Conservation (phyloP, 2,329 filamentous ascomycete genomes). For the Curvularia lunata region DNA sequence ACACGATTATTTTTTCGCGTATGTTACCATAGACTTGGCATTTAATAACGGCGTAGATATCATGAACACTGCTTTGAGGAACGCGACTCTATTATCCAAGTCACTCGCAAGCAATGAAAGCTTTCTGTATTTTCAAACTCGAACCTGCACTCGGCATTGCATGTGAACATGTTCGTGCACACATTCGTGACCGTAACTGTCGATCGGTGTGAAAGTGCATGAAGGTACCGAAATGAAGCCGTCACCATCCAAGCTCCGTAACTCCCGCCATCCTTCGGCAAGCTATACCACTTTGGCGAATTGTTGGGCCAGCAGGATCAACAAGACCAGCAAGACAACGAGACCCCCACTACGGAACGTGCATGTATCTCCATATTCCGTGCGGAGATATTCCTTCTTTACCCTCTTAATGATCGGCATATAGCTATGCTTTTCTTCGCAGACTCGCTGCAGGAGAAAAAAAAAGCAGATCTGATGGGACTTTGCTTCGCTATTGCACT, state of each 20-base stretch:
- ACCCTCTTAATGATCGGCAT: not conserved
- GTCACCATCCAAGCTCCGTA: not conserved
- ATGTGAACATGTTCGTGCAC: not conserved
- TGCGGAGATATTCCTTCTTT: not conserved
- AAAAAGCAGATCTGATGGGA: not conserved
- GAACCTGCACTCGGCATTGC: not conserved
- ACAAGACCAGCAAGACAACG: not conserved
- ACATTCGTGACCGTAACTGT: not conserved
- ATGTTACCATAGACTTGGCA: not conserved
- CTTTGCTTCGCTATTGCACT: not conserved
- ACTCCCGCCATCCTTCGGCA: not conserved
- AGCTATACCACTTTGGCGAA: not conserved
- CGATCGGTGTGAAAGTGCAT: constrained; percentile 3
- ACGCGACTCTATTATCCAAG: not conserved
- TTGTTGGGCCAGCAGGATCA: not conserved
- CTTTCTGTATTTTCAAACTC: not conserved
- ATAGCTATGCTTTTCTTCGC: not conserved
- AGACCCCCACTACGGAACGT: not conserved
- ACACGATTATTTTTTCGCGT: not conserved
- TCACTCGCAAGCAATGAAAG: not conserved
- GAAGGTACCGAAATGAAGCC: constrained; percentile 1
- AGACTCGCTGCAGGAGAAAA: not conserved
- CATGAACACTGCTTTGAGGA: not conserved
- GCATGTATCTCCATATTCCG: not conserved
- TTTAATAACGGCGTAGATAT: not conserved